Evolutionary conservation across 192 early-diverging fungal species (phyloP).

Genomic region (Funneliformis geosporum): DNA sequence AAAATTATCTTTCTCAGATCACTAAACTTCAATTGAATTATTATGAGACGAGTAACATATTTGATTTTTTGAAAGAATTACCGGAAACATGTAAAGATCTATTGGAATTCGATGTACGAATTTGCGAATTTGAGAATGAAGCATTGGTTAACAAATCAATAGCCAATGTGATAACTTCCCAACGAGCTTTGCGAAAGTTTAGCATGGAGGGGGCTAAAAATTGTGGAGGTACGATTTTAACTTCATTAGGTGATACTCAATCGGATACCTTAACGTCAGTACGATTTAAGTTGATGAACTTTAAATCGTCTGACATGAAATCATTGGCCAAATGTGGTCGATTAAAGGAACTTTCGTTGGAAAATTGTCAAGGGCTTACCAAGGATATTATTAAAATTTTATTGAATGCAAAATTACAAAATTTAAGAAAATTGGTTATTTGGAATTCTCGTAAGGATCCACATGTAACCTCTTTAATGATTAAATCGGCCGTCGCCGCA

Average conservation of each 20-base stretch:
- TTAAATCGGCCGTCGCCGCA: background rate
- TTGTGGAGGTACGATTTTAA: background rate
- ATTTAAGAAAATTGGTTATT: background rate
- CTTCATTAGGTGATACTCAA: background rate
- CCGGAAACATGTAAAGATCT: background rate
- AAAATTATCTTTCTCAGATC: background rate
- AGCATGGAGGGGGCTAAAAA: background rate
- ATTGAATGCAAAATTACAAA: background rate
- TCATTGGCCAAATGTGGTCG: background rate
- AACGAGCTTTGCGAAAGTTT: background rate
- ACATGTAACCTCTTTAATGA: background rate
- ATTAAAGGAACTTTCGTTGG: background rate
- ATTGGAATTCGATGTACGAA: background rate
- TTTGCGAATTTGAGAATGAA: background rate
- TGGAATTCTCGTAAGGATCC: background rate
- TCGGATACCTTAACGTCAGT: background rate
- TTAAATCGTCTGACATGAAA: background rate
- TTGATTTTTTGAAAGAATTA: background rate
- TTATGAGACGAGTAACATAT: background rate
- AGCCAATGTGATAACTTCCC: background rate
- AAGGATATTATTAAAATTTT: background rate
- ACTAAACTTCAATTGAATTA: background rate
- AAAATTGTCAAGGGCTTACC: constrained; percentile 1
- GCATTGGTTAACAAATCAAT: background rate
- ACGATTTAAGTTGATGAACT: background rate